Evolutionary conservation across 164 flowering plant species (phyloP), one percentile per base, ranked within the genome.

Genomic region (Chimonanthus salicifolius): DNA sequence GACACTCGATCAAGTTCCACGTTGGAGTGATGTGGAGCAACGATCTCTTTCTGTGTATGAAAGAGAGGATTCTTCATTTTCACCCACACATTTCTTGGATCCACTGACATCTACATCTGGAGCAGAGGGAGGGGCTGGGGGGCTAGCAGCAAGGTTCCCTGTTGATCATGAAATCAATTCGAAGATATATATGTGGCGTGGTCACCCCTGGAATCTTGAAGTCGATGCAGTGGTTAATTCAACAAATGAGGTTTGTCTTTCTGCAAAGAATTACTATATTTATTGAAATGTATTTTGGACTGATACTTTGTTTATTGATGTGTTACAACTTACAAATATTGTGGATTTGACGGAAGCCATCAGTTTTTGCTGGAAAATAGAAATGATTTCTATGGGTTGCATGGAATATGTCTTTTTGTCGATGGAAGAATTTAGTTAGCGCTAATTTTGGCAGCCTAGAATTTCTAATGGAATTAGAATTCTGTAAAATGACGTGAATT

Each of bases 201-300:
- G 99, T 16, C 76, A 94, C 66, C 99, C 99, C 21, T 94, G 99
- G 99, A 90, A 88, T 80, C 90, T 96, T 66, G 99, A 92, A 84
- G 98, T 96, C 5, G 98, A 96, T 91, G 97, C 97, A 62, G 99
- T 96, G 58, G 99, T 96, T 58, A 96, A 96, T 78, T 94, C 99
- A 50, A 87, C 99, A 20, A 94, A 96, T 82, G 99, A 96, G 97
- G 97, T 93, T 74, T 76, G 84, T 68, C 58, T 6, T 49, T 74
- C 20, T 50, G 33, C 33, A 33, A 33, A 33, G 33, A 33, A 33
- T 33, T 33, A 33, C 33, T 33, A 33, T 33, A 33, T 33, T 33
- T 33, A 33, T 33, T 33, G 33, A 33, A 33, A 33, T 33, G 33
- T 33, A 33, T 33, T 1, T 33, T 33, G 2, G 33, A 33, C 33